Base-by-base conservation (phyloP, 1,139 yeast genomes). In the Lodderomyces margitis region DNA sequence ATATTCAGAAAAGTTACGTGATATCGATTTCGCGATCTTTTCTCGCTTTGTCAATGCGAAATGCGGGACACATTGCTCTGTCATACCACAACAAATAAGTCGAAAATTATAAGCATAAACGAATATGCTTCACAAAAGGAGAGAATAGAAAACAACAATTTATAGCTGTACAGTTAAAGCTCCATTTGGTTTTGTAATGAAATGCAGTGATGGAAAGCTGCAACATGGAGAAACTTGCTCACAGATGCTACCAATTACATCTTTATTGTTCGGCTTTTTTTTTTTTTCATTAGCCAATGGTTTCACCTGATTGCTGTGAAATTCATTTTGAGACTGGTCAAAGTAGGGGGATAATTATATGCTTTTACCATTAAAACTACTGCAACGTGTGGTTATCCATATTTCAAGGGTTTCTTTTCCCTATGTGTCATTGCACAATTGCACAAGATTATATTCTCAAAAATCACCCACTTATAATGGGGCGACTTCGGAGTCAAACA, bases 401-500 rank as follows among this genome's bases (percentile, higher is more conserved):
- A 15, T 4, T n/a, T 28, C 19, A 3, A 28, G 17, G 3, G 4
- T n/a, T 4, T 19, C 8, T 28, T 10, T 12, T 15, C 32, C 11
- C 4, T 28, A 11, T 15, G 19, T n/a, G 11, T 15, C 4, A 11
- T 28, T 11, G 10, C 5, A 11, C 19, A 28, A 28, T 5, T 7
- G 32, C 16, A 8, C 19, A 8, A 28, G 19, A 11, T 9, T 15
- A 3, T 28, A 28, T 9, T 28, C 32, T 3, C 19, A 14, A 9
- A 19, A 19, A 7, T n/a, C 16, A 12, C 7, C 32, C 14, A 14
- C 5, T 28, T 19, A 28, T n/a, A 15, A 28, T 3, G 16, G 16
- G 7, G 19, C 17, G 19, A 28, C 19, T 6, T 15, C 19, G 5
- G 30, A 35, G 16, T 11, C 30, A 14, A 45, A 38, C 27, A 44